phyloP scores from a whole-genome alignment of 345 rosid genomes.

The Citrus inodora region DNA sequence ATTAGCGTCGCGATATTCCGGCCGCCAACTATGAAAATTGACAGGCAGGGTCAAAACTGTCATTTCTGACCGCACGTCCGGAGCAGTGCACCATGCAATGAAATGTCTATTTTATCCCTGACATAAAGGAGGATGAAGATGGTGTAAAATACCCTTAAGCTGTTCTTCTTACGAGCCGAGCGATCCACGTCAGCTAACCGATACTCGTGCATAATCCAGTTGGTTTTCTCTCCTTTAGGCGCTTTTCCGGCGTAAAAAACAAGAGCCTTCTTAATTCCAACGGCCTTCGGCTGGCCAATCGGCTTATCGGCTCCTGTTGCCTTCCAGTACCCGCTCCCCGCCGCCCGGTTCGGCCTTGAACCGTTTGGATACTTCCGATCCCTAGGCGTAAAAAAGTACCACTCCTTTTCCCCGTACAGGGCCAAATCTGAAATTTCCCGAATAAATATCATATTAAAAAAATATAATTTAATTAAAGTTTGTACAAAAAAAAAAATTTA shows the following conservation, averaged over 20 bases:
- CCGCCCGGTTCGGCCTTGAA: constrained; percentile 88
- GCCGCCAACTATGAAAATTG: constrained; percentile 8
- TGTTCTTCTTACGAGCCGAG: constrained; percentile 73
- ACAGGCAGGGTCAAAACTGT: constrained; percentile 11
- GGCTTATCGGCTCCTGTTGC: constrained; percentile 99
- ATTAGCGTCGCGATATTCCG: not conserved
- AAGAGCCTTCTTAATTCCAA: constrained; percentile 85
- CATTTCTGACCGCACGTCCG: not conserved
- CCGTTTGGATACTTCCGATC: constrained; percentile 94
- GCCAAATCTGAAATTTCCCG: constrained; percentile 46
- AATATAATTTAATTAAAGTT: not conserved
- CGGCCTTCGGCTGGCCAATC: constrained; percentile 70
- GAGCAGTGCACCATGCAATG: not conserved
- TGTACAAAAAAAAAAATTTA: too few relatives aligned
- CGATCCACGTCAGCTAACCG: constrained; percentile 92
- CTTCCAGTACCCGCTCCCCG: constrained; percentile 94
- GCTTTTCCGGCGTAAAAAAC: constrained; percentile 93
- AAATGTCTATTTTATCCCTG: constrained; percentile 5
- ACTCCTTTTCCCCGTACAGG: constrained; percentile 86
- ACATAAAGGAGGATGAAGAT: not conserved
- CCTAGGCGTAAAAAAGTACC: constrained; percentile 93
- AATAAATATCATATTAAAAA: not conserved
- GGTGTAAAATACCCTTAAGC: constrained; percentile 55
- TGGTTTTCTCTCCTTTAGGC: constrained; percentile 82
- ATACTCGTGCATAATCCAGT: constrained; percentile 99